Percentiles rank a stretch among this genome's conserved stretches.
Conservation (phyloP, 2,329 filamentous ascomycete genomes). For the Drechslerella dactyloides region DNA sequence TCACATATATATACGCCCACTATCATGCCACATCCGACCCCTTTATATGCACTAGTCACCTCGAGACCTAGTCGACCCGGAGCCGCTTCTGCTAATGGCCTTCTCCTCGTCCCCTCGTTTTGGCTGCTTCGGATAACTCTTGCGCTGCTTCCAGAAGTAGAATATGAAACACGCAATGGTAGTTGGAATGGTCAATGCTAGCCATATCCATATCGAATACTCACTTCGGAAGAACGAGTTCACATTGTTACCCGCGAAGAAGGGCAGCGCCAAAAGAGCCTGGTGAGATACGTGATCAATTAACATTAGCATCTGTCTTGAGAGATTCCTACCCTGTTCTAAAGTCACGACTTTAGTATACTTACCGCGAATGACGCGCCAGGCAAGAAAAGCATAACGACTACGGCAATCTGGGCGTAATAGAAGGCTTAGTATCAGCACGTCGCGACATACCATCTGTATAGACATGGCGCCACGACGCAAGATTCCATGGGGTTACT, state of each 20-base stretch:
- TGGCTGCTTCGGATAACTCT: neutral
- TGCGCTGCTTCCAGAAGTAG: constrained; percentile 4
- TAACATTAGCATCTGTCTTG: too few relatives aligned
- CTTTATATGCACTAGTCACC: too few relatives aligned
- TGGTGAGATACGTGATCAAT: neutral
- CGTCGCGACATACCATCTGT: too few relatives aligned
- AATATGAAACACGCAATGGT: constrained; percentile 4
- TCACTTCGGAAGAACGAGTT: neutral
- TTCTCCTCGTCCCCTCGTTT: neutral
- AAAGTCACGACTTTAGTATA: too few relatives aligned
- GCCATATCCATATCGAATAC: neutral
- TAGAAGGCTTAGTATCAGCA: neutral
- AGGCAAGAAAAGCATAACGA: constrained; percentile 6
- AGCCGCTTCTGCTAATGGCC: neutral
- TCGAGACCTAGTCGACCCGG: neutral
- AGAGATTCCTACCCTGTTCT: too few relatives aligned
- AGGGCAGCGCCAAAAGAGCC: neutral
- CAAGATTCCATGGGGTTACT: neutral
- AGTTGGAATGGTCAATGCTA: constrained; percentile 2
- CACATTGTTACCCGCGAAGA: neutral
- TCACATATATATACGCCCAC: too few relatives aligned
- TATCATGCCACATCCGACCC: too few relatives aligned
- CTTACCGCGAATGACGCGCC: constrained; percentile 5
- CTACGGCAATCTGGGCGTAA: neutral
- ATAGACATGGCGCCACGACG: neutral